Conservation (phyloP, 2,329 filamentous ascomycete species). For the Rhinocladiella similis region DNA sequence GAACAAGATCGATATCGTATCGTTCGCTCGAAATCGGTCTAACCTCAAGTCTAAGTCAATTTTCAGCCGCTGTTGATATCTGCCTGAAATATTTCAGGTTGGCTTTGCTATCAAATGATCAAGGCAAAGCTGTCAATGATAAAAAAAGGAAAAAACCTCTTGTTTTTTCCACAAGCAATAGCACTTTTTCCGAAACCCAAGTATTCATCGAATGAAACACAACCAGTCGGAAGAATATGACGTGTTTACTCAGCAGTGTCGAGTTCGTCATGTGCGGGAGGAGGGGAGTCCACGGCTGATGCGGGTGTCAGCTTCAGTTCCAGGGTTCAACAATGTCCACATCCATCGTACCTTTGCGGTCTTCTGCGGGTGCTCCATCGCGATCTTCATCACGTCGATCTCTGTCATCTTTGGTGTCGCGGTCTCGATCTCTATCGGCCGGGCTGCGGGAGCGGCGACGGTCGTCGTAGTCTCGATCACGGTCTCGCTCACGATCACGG, state of each 20-base stretch:
- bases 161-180: background rate
- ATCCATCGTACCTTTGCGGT: conserved; percentile 74
- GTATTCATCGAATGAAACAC: background rate
- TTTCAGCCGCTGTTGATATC: conserved; percentile 10
- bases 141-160: conserved; percentile 11
- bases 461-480: conserved; percentile 50
- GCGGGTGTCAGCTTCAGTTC: conserved; percentile 37
- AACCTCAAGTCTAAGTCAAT: conserved; percentile 25
- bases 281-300: conserved; percentile 68
- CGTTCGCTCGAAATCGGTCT: conserved; percentile 27
- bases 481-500: conserved; percentile 66
- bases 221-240: background rate
- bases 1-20: conserved; percentile 19
- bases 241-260: conserved; percentile 76
- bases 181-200: conserved; percentile 7
- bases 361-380: conserved; percentile 81
- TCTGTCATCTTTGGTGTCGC: conserved; percentile 61
- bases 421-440: conserved; percentile 64
- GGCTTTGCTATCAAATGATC: conserved; percentile 13
- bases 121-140: conserved; percentile 18
- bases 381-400: conserved; percentile 70
- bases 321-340: conserved; percentile 24
- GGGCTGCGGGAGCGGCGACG: conserved; percentile 69
- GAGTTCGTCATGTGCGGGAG: conserved; percentile 86
- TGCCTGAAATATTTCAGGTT: conserved; percentile 14